Percentiles rank a stretch among this genome's conserved stretches.
These are phyloP conservation scores for Mortierella sp. DNA, from an alignment of 371 early-diverging fungal genomes.

Conservation along the genomic window DNA sequence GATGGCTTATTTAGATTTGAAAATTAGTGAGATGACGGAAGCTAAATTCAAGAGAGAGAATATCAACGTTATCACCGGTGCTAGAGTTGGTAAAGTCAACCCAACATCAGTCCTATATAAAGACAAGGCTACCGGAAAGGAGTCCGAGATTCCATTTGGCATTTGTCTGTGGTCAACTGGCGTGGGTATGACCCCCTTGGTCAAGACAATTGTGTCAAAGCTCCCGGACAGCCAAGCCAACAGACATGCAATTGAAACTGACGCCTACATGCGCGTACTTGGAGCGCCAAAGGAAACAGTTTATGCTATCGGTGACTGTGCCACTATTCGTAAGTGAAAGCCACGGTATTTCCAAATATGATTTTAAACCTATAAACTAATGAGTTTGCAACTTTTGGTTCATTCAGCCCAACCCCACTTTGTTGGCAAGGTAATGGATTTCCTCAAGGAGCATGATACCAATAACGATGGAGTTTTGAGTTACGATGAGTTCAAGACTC, in stretches of 20 bases:
- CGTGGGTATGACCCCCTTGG: constrained; percentile 63
- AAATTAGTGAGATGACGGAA: constrained; percentile 70
- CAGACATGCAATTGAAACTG: constrained; percentile 77
- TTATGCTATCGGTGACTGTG: constrained; percentile 92
- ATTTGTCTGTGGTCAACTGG: constrained; percentile 92
- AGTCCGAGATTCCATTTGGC: constrained; percentile 72
- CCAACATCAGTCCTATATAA: constrained; percentile 63
- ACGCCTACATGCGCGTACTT: constrained; percentile 76
- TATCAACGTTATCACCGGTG: constrained; percentile 80
- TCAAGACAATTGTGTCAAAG: constrained; percentile 74
- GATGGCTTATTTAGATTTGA: constrained; percentile 23
- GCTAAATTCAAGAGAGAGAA: constrained; percentile 79
- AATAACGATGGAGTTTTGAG: constrained; percentile 65
- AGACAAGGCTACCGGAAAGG: constrained; percentile 58
- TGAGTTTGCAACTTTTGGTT: neutral
- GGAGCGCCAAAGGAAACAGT: constrained; percentile 73
- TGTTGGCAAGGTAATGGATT: constrained; percentile 64
- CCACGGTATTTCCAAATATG: neutral
- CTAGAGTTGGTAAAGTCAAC: constrained; percentile 76
- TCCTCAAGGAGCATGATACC: constrained; percentile 66
- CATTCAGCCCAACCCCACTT: constrained; percentile 75
- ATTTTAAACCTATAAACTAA: neutral
- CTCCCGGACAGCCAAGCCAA: constrained; percentile 70
- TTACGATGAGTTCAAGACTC: constrained; percentile 62
- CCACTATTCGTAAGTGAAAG: constrained; percentile 63